Evolutionary conservation across 495 filamentous ascomycete genomes (phyloP).

Genomic region (Pyrenula aspistea): DNA sequence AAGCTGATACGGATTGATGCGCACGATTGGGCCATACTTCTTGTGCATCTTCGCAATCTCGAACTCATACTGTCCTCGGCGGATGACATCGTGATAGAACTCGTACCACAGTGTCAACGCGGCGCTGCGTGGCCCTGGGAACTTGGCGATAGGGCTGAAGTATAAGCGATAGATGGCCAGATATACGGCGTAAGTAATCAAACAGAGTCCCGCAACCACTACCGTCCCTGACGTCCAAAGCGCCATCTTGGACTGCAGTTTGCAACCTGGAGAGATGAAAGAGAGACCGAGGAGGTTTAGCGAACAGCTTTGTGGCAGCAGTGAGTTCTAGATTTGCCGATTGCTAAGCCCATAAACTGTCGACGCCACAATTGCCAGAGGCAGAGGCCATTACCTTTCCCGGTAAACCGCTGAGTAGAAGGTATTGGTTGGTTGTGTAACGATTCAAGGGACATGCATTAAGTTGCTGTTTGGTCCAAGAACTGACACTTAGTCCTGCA

Average conservation of each 20-base stretch:
- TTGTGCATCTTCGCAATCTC: constrained; percentile 32
- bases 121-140: constrained; percentile 38
- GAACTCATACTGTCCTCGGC: constrained; percentile 23
- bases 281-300: not conserved
- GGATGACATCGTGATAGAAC: constrained; percentile 33
- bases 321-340: not conserved
- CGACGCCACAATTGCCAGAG: not conserved
- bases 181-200: not conserved
- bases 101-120: constrained; percentile 37
- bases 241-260: not conserved
- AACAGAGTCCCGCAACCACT: not conserved
- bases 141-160: constrained; percentile 25
- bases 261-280: not conserved
- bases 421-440: not conserved
- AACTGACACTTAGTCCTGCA: not conserved
- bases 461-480: too few species aligned
- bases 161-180: constrained; percentile 19
- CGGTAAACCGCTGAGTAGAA: not conserved
- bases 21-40: constrained; percentile 16
- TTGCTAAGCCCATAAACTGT: not conserved
- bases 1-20: constrained; percentile 6
- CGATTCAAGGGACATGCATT: not conserved
- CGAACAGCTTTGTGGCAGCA: not conserved
- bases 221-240: not conserved
- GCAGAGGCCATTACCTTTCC: not conserved